These are phyloP conservation scores for Malassezia obtusa DNA, from an alignment of 1,284 basidiomycete genomes.

Conservation along the genomic window DNA sequence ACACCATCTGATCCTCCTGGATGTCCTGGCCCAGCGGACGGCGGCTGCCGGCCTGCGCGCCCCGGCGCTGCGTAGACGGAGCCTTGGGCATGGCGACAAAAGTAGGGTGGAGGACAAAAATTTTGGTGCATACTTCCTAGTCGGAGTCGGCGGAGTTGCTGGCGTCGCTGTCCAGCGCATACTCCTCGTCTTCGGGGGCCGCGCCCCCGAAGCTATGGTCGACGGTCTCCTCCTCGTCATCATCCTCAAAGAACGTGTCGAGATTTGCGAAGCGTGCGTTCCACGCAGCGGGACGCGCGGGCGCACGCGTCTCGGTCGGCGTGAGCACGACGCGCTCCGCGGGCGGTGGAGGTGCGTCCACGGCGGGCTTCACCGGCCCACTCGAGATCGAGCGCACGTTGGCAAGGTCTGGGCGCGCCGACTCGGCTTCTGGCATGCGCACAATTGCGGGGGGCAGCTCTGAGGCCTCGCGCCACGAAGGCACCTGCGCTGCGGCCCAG, in stretches of 20 bases:
- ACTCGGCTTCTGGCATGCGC: slow-evolving; percentile 12
- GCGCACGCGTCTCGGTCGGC: not conserved
- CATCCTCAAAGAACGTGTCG: slow-evolving; percentile 40
- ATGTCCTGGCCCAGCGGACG: slow-evolving; percentile 16
- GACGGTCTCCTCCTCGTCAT: slow-evolving; percentile 19
- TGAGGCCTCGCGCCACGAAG: not conserved
- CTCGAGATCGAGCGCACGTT: slow-evolving; percentile 22
- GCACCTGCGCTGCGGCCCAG: not conserved
- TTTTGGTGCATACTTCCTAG: not conserved
- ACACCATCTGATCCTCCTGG: slow-evolving; percentile 11
- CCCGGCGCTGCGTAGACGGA: slow-evolving; percentile 14
- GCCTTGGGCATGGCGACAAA: slow-evolving; percentile 16
- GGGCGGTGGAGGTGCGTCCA: not conserved
- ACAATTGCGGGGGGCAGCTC: slow-evolving; percentile 21
- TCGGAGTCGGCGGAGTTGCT: not conserved
- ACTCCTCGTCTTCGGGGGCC: slow-evolving; percentile 34
- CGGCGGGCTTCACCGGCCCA: not conserved
- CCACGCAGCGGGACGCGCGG: not conserved
- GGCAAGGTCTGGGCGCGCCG: slow-evolving; percentile 9
- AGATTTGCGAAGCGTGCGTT: slow-evolving; percentile 32
- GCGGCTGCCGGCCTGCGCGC: slow-evolving; percentile 1
- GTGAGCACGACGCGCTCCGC: slow-evolving; percentile 1
- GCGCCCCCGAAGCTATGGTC: slow-evolving; percentile 16
- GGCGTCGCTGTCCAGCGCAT: not conserved
- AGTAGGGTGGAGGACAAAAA: slow-evolving; percentile 3